Base-by-base conservation (phyloP, 2,329 filamentous ascomycete genomes). In the Fusarium robinianum region DNA sequence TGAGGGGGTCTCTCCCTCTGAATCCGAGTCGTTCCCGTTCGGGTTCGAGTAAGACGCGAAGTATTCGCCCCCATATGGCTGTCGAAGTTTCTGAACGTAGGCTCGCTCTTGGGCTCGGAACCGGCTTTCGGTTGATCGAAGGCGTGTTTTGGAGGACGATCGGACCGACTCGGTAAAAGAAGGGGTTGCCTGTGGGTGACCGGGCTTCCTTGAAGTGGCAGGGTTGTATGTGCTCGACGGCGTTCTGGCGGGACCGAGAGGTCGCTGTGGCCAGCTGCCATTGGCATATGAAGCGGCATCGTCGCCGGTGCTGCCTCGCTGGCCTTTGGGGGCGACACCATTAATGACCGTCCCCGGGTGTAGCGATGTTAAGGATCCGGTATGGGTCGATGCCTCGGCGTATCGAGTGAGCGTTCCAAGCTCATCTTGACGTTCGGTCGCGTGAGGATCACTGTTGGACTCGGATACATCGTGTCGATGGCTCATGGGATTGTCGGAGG, bases 1-100 rank as follows among this genome's bases (percentile, higher is more conserved):
- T 0, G 86, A 87, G 1, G 91, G 90, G 0, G 90, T 95, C 62
- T 96, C 91, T 21, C 94, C 91, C 58, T 96, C 94, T 1, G 87
- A 85, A 57, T 95, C 90, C 6, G 90, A 90, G 54, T 94, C 90
- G 29, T 89, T 72, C 51, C 80, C 84, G 27, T 83, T 83, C 2
- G 84, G 45, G 37, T 46, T 51, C 24, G 63, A 81, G 56, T 88
- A 86, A 9, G 83, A 76, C 42, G 90, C 84, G 51, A 90, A 88
- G 72, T 91, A 94, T 55, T 88, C 70, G 45, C 66, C 65, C 27
- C 62, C 61, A 35, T 69, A 67, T 56, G 94, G 88, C 64, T 95
- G 89, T 45, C 90, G 84, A 63, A 97, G 80, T 58, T 92, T 85
- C 68, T 96, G 90, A 22, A 97, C 86, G 65, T 99, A 99, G 44